Base-by-base conservation (phyloP, 2,329 filamentous ascomycete genomes). In the Xylaria digitata region DNA sequence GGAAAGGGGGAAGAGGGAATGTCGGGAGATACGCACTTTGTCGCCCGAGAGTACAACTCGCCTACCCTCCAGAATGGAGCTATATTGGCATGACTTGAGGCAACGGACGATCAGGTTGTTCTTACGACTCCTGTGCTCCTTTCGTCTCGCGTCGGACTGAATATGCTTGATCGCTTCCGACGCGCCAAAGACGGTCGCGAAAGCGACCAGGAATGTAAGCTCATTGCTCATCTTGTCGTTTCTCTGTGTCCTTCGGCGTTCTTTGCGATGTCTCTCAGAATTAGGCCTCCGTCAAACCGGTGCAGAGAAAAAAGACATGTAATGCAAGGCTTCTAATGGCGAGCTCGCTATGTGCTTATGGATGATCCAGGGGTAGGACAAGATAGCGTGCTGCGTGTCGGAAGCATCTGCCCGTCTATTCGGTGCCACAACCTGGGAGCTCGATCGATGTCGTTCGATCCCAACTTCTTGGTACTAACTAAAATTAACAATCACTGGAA, bases 21-120 rank as follows among this genome's bases (percentile, higher is more conserved):
- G 49, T 46, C 37, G 9, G n/a, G 23, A 23, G 37, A 15, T 50
- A 58, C 69, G 32, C 68, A 81, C 81, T 69, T 80, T 81, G 66
- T 82, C 78, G 23, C 79, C 80, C 1, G 82, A 82, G 23, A 85
- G 75, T 1, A 84, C 82, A 13, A 85, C 74, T 45, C 78, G 76
- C 53, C 81, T 81, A 30, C 81, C 82, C 66, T 85, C 81, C 17
- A 85, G 77, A n/a, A 78, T 70, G 15, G 77, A 72, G 57, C 81
- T 81, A 63, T 79, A 80, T 59, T 81, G 76, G 3, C 82, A 84
- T 30, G 81, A 81, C 74, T 83, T 84, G 50, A 80, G 78, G 58
- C 82, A 84, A 64, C 81, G 81, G 2, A 84, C 80, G 34, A 82
- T 73, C 43, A 85, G 78, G 61, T 84, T 83, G 69, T 83, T 83